Conservation (phyloP, 208 protist genomes). For the Wallacemonas sp. region DNA sequence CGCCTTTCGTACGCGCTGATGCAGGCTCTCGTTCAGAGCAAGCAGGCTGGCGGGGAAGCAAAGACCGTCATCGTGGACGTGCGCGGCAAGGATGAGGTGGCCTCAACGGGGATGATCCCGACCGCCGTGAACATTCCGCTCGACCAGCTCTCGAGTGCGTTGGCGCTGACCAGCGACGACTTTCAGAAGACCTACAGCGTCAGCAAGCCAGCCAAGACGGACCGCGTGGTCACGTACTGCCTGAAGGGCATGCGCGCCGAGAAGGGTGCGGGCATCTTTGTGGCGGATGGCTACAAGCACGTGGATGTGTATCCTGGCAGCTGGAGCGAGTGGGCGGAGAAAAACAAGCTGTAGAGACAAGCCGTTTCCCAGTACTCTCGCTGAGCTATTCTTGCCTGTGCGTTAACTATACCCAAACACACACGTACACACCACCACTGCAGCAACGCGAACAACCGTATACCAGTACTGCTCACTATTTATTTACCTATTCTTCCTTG, state of each 20-base stretch:
- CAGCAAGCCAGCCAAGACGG: constrained; percentile 37
- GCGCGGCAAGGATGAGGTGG: constrained; percentile 51
- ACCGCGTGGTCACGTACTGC: constrained; percentile 78
- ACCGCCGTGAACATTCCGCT: constrained; percentile 59
- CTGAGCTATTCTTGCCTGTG: no score
- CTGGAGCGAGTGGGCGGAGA: constrained; percentile 73
- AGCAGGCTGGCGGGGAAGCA: constrained; percentile 31
- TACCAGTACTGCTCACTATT: no score
- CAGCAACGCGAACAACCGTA: no score
- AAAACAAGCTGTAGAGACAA: constrained; percentile 21
- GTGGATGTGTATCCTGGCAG: constrained; percentile 72
- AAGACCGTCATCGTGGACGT: constrained; percentile 66
- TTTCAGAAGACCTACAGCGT: constrained; percentile 42
- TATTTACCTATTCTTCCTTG: no score
- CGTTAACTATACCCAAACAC: no score
- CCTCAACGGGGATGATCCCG: constrained; percentile 52
- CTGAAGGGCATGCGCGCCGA: constrained; percentile 50
- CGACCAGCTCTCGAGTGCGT: constrained; percentile 46
- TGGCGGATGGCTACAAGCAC: constrained; percentile 46
- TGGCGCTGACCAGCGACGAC: constrained; percentile 39
- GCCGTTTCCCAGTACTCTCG: not conserved
- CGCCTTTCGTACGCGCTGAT: constrained; percentile 55
- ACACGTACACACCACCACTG: no score
- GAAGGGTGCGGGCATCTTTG: constrained; percentile 42
- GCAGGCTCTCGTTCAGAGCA: constrained; percentile 54